These are phyloP conservation scores for Solanum chilense DNA, from an alignment of 257 asterid species.

Conservation along the genomic window DNA sequence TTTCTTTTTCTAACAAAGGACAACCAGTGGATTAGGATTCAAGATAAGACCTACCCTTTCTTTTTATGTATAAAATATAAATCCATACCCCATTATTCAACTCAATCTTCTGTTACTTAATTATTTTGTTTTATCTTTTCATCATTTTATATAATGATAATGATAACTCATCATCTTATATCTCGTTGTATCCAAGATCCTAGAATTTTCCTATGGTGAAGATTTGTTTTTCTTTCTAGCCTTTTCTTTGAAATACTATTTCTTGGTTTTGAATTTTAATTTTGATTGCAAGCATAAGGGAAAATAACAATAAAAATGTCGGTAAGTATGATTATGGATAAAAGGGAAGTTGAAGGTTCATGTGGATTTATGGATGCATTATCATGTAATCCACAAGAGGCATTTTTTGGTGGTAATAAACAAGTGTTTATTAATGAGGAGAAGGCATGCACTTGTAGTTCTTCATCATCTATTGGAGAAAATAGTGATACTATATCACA, in stretches of 20 bases:
- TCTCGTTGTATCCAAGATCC: background rate
- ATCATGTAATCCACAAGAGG: background rate
- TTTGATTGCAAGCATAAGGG: background rate
- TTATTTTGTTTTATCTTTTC: background rate
- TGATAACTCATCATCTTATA: background rate
- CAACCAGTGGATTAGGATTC: slow-evolving; percentile 36
- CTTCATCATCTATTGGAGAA: slow-evolving; percentile 65
- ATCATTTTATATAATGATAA: background rate
- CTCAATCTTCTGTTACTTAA: slow-evolving; percentile 17
- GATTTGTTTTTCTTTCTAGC: background rate
- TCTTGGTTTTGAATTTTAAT: background rate
- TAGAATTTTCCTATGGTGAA: background rate
- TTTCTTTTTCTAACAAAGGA: slow-evolving; percentile 7
- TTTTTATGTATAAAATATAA: background rate
- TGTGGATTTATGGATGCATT: slow-evolving; percentile 9
- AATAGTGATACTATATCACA: slow-evolving; percentile 76
- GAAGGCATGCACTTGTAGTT: background rate
- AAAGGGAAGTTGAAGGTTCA: slow-evolving; percentile 13
- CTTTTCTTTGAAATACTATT: slow-evolving; percentile 6
- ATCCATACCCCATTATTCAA: slow-evolving; percentile 18
- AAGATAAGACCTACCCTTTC: slow-evolving; percentile 59
- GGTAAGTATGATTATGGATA: slow-evolving; percentile 21
- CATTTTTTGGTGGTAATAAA: background rate
- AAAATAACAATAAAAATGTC: slow-evolving; percentile 14
- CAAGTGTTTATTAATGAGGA: background rate